Conservation (phyloP, 352 stramenopile genomes). For the Pythium monospermum region DNA sequence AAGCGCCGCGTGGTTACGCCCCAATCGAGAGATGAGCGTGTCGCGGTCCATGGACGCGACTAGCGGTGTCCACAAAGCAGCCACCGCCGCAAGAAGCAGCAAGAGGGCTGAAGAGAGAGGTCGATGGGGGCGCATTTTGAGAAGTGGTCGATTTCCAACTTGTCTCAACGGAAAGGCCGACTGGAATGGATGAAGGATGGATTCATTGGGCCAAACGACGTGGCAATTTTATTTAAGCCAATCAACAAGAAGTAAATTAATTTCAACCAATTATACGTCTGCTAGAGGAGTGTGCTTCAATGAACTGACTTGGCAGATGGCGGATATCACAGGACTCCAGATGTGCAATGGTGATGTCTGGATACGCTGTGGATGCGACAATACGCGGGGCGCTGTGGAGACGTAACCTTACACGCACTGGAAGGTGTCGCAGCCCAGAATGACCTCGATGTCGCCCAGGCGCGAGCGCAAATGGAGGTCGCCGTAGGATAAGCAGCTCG, state of each 20-base stretch:
- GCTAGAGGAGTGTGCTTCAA: no score
- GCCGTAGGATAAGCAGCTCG: constrained; percentile 58
- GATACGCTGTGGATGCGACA: no score
- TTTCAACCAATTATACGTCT: neutral
- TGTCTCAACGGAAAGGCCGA: no score
- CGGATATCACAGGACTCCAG: no score
- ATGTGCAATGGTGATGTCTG: no score
- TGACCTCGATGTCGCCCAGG: constrained; percentile 59
- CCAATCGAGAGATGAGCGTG: constrained; percentile 36
- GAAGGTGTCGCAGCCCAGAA: constrained; percentile 63
- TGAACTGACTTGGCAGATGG: no score
- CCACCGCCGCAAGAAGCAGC: constrained; percentile 6
- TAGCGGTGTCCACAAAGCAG: neutral
- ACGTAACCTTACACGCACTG: constrained; percentile 31
- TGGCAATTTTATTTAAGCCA: neutral
- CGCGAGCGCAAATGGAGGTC: constrained; percentile 57
- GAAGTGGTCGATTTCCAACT: neutral
- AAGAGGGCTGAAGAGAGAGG: no score
- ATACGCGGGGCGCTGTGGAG: neutral
- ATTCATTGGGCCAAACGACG: no score
- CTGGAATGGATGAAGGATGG: no score
- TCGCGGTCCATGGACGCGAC: constrained; percentile 7
- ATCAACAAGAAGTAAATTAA: constrained; percentile 1
- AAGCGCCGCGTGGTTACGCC: constrained; percentile 65
- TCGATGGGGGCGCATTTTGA: no score